Conservation (phyloP, 352 stramenopile genomes). For the Phytophthora cactorum region DNA sequence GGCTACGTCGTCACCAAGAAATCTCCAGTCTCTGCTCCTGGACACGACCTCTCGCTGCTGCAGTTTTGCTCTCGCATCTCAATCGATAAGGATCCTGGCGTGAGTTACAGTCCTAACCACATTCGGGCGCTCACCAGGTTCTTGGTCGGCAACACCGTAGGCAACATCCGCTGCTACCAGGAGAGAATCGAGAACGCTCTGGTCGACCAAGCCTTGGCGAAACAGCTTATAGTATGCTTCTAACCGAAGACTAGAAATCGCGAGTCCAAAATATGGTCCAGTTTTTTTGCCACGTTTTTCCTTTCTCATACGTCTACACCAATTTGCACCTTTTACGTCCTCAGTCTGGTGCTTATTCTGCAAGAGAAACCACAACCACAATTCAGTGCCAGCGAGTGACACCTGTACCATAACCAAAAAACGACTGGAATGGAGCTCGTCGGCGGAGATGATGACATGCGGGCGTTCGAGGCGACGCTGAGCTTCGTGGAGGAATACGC, state of each 20-base stretch:
- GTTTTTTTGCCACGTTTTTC: not conserved
- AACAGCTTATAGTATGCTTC: not conserved
- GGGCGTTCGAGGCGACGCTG: conserved; percentile 35
- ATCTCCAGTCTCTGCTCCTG: conserved; percentile 25
- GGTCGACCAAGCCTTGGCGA: conserved; percentile 17
- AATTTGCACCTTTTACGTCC: not conserved
- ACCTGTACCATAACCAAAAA: conserved; percentile 19
- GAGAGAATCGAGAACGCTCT: conserved; percentile 58
- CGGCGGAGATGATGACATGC: conserved; percentile 33
- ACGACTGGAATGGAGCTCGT: conserved; percentile 36
- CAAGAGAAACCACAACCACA: conserved; percentile 23
- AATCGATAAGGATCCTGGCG: conserved; percentile 44
- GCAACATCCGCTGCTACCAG: conserved; percentile 45
- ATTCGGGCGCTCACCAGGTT: conserved; percentile 49
- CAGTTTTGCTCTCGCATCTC: conserved; percentile 58
- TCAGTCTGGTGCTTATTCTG: conserved; percentile 1
- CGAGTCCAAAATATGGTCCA: not conserved
- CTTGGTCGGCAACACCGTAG: conserved; percentile 40
- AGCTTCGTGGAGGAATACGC: conserved; percentile 41
- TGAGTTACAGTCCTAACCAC: conserved; percentile 23
- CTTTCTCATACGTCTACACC: not conserved
- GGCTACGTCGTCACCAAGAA: conserved; percentile 48
- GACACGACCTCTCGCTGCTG: conserved; percentile 43
- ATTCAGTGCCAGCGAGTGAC: conserved; percentile 9
- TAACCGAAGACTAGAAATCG: not conserved